Evolutionary conservation across 148 eudicot species (phyloP).

Genomic region (Fagopyrum tataricum): DNA sequence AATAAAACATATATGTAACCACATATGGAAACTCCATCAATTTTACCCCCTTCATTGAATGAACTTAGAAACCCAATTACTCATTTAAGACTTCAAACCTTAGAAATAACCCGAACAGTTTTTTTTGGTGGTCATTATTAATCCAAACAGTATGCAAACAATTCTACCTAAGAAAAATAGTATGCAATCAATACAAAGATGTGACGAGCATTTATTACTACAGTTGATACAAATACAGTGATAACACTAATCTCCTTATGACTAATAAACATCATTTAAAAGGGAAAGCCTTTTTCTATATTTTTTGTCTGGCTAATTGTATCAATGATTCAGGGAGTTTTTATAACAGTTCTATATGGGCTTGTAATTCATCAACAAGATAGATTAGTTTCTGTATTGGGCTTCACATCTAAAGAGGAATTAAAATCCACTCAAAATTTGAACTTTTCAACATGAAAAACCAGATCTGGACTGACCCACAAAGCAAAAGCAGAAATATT

Average conservation of each 20-base stretch:
- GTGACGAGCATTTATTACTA: too few species aligned
- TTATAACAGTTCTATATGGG: not conserved
- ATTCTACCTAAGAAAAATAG: too few species aligned
- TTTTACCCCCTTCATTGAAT: not conserved
- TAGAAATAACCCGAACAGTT: too few species aligned
- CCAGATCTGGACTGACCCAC: conserved; percentile 2
- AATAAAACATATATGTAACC: too few species aligned
- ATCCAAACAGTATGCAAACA: not conserved
- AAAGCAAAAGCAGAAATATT: not conserved
- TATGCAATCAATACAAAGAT: too few species aligned
- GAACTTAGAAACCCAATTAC: not conserved
- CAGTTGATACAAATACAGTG: not conserved
- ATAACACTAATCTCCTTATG: not conserved
- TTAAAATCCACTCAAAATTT: not conserved
- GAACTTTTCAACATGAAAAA: not conserved
- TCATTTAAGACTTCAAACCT: too few species aligned
- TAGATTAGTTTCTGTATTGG: not conserved
- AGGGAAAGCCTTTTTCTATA: not conserved
- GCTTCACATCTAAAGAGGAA: not conserved
- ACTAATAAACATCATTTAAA: not conserved
- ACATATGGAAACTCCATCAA: too few species aligned
- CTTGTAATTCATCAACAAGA: not conserved
- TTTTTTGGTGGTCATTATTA: too few species aligned
- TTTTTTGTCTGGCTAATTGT: not conserved
- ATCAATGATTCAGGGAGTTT: not conserved